These are phyloP conservation scores for Danielia oregonensis DNA, from an alignment of 805 yeast genomes.

Conservation along the genomic window DNA sequence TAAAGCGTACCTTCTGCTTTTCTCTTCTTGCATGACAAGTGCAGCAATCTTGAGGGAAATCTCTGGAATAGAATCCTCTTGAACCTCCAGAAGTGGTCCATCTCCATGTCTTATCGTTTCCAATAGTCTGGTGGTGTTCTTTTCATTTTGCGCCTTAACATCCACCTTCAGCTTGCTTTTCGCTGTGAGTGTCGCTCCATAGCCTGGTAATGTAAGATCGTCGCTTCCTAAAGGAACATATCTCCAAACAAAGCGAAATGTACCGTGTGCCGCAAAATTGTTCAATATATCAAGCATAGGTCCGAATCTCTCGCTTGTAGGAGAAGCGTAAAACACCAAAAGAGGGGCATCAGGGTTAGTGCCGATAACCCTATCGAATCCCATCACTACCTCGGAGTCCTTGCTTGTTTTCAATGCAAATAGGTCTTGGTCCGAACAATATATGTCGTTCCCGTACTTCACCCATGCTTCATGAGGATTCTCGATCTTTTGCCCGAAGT, in stretches of 20 bases:
- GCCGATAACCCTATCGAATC: conserved; percentile 69
- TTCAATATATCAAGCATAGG: conserved; percentile 56
- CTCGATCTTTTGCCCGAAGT: conserved; percentile 28
- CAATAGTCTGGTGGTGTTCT: not conserved
- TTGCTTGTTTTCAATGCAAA: conserved; percentile 69
- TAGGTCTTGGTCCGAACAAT: conserved; percentile 67
- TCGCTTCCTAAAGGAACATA: conserved; percentile 43
- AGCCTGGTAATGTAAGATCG: conserved; percentile 48
- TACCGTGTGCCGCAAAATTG: conserved; percentile 58
- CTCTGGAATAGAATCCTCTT: conserved; percentile 2
- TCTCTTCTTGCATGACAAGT: conserved; percentile 4
- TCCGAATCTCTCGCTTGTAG: conserved; percentile 45
- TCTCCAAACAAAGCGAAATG: conserved; percentile 73
- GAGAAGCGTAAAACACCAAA: conserved; percentile 66
- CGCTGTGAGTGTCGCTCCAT: conserved; percentile 44
- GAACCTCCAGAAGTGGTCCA: conserved; percentile 3
- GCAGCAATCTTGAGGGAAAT: conserved; percentile 9
- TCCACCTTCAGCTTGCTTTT: conserved; percentile 2
- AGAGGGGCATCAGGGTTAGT: conserved; percentile 43
- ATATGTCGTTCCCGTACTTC: conserved; percentile 47
- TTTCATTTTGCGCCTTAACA: not conserved
- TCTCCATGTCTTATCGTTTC: too few relatives aligned
- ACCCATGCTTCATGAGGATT: conserved; percentile 42
- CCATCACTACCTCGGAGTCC: conserved; percentile 22
- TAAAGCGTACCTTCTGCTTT: not conserved